Percentiles rank a stretch among this genome's conserved stretches.
These are phyloP conservation scores for Tagetes patula DNA, from an alignment of 129 eudicot genomes.

Conservation along the genomic window DNA sequence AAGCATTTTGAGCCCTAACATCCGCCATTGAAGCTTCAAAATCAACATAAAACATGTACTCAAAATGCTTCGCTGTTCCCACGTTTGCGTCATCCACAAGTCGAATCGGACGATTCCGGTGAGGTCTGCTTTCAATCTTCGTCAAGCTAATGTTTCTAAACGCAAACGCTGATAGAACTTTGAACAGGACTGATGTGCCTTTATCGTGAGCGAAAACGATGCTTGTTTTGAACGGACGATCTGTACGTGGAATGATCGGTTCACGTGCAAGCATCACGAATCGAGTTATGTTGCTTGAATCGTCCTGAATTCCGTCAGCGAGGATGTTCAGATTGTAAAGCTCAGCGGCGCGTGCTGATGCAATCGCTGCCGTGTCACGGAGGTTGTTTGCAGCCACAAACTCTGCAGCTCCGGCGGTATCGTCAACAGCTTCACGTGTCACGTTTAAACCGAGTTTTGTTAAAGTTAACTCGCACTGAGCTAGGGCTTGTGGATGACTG, in stretches of 20 bases:
- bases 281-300: constrained; percentile 79
- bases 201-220: constrained; percentile 87
- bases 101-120: constrained; percentile 71
- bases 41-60: constrained; percentile 88
- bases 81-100: constrained; percentile 86
- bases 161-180: constrained; percentile 84
- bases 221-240: constrained; percentile 94
- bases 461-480: constrained; percentile 87
- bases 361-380: constrained; percentile 89
- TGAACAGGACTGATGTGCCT: constrained; percentile 79
- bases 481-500: constrained; percentile 87
- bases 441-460: constrained; percentile 67
- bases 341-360: constrained; percentile 91
- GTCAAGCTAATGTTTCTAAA: constrained; percentile 82
- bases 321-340: constrained; percentile 74
- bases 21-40: constrained; percentile 99
- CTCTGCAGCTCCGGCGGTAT: constrained; percentile 97
- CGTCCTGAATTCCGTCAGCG: constrained; percentile 94
- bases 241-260: constrained; percentile 84
- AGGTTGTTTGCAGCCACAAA: constrained; percentile 58
- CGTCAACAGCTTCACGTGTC: constrained; percentile 89
- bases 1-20: constrained; percentile 82
- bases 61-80: constrained; percentile 93
- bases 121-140: constrained; percentile 95
- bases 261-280: constrained; percentile 94